Conservation (phyloP, 805 yeast genomes). For the Tetrapisispora pingtungensis region DNA sequence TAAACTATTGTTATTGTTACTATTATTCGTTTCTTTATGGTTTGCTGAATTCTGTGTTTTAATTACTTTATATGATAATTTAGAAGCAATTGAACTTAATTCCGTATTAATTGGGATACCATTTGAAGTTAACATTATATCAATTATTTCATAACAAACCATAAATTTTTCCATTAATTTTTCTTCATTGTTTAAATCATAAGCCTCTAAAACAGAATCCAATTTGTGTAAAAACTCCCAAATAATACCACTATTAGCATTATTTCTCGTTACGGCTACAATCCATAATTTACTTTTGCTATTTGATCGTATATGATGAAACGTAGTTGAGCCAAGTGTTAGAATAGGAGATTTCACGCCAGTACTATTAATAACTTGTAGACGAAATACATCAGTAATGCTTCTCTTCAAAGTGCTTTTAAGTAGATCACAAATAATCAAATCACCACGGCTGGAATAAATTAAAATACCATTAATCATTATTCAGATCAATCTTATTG, state of each 20-base stretch:
- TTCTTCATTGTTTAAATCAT: slow-evolving; percentile 33
- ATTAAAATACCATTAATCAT: slow-evolving; percentile 84
- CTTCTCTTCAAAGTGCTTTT: slow-evolving; percentile 69
- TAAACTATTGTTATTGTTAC: neutral
- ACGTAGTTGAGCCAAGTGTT: slow-evolving; percentile 88
- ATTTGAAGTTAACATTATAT: slow-evolving; percentile 42
- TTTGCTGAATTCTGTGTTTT: neutral
- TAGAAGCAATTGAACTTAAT: slow-evolving; percentile 15
- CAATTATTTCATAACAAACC: slow-evolving; percentile 64
- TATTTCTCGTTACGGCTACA: slow-evolving; percentile 83
- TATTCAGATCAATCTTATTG: neutral
- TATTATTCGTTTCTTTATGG: neutral
- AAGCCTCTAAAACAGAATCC: slow-evolving; percentile 40
- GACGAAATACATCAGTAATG: slow-evolving; percentile 80
- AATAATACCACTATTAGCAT: slow-evolving; percentile 71
- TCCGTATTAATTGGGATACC: slow-evolving; percentile 25
- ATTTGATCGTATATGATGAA: slow-evolving; percentile 58
- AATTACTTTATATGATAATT: slow-evolving; percentile 18
- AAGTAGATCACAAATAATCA: slow-evolving; percentile 62
- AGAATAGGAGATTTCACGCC: slow-evolving; percentile 56
- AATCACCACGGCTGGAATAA: slow-evolving; percentile 73
- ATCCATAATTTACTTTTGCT: slow-evolving; percentile 51
- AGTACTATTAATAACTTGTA: slow-evolving; percentile 67
- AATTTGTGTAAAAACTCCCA: slow-evolving; percentile 70
- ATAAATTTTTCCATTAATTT: slow-evolving; percentile 56